These are phyloP conservation scores for Orbilia oligospora DNA, from an alignment of 2,329 filamentous ascomycete genomes.

Conservation along the genomic window DNA sequence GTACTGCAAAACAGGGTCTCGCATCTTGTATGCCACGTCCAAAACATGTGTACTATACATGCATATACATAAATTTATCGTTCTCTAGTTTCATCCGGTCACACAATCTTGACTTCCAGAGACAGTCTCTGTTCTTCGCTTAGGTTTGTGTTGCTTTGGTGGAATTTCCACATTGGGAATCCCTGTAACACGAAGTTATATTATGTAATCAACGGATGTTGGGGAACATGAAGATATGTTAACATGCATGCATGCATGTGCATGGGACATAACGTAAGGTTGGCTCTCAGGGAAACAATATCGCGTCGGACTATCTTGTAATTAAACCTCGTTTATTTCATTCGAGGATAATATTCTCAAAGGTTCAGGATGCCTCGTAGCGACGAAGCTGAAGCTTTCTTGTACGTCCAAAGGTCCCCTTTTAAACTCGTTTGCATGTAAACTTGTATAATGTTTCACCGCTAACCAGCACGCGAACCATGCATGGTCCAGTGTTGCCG, in stretches of 20 bases:
- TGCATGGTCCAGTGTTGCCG: constrained; percentile 68
- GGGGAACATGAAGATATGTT: too few relatives aligned
- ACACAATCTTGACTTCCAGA: too few relatives aligned
- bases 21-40: too few relatives aligned
- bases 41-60: too few relatives aligned
- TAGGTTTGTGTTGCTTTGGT: background rate
- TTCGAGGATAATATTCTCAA: background rate
- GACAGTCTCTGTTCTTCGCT: background rate
- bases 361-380: constrained; percentile 36
- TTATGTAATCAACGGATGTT: constrained; percentile 4
- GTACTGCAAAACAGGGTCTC: too few relatives aligned
- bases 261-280: background rate
- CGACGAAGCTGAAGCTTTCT: constrained; percentile 82
- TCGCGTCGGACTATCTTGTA: background rate
- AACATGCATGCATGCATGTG: too few relatives aligned
- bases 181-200: background rate
- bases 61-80: too few relatives aligned
- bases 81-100: too few relatives aligned
- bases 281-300: background rate
- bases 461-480: background rate
- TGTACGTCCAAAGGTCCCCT: constrained; percentile 67
- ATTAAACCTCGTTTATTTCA: background rate
- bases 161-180: background rate
- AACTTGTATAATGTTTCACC: background rate
- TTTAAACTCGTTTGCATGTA: background rate